These are phyloP conservation scores for Komagataella pseudopastoris DNA, from an alignment of 805 yeast genomes.

Conservation along the genomic window DNA sequence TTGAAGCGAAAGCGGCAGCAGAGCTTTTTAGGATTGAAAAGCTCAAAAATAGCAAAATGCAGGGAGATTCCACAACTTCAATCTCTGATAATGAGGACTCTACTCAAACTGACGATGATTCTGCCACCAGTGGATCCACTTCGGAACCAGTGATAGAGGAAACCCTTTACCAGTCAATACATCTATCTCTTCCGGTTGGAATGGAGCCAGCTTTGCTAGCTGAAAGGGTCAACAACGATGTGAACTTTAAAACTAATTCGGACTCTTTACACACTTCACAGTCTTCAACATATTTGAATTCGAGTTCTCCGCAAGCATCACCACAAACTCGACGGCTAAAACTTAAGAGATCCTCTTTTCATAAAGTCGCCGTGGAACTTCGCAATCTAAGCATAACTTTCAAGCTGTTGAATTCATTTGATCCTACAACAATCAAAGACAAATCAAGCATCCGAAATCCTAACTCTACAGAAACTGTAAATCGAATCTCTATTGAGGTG, in stretches of 20 bases:
- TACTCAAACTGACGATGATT: constrained; percentile 9
- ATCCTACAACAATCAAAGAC: constrained; percentile 12
- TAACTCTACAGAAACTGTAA: constrained; percentile 27
- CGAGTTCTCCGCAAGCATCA: constrained; percentile 1
- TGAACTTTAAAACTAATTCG: constrained; percentile 7
- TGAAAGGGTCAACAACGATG: constrained; percentile 36
- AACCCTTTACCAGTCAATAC: constrained; percentile 67
- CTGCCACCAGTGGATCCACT: constrained; percentile 7
- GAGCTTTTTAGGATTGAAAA: constrained; percentile 2
- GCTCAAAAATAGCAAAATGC: neutral
- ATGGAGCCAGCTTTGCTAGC: constrained; percentile 31
- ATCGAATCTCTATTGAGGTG: constrained; percentile 32
- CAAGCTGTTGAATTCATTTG: constrained; percentile 16
- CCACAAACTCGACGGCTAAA: constrained; percentile 26
- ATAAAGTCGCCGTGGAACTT: constrained; percentile 46
- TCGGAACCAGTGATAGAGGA: constrained; percentile 32
- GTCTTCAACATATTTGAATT: neutral
- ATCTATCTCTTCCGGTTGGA: constrained; percentile 42
- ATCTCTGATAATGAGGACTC: constrained; percentile 3
- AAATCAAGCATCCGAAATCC: neutral
- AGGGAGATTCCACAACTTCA: neutral
- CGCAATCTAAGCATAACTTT: constrained; percentile 37
- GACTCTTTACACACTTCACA: neutral
- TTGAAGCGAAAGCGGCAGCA: constrained; percentile 36
- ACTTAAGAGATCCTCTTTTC: constrained; percentile 48